These are phyloP conservation scores for Candida albicans DNA, from an alignment of 1,139 yeast species.

Conservation along the genomic window DNA sequence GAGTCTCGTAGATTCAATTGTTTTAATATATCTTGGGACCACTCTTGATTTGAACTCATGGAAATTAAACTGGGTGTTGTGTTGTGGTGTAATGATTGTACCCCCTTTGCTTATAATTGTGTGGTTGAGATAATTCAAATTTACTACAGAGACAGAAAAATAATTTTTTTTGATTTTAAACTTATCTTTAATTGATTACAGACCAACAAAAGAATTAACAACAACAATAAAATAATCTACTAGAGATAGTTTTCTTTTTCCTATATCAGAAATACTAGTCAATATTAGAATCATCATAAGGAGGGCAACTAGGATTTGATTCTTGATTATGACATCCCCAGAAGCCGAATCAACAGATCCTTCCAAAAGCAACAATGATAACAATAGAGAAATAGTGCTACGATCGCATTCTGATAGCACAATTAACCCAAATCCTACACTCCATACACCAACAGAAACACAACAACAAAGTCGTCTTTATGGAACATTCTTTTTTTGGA, in stretches of 20 bases:
- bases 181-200: too few species aligned
- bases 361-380: too few species aligned
- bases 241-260: too few species aligned
- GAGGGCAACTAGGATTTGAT: too few species aligned
- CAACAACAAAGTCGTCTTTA: background rate
- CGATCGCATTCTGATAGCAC: background rate
- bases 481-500: slow-evolving; percentile 3
- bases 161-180: background rate
- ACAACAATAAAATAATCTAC: too few species aligned
- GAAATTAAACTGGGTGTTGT: background rate
- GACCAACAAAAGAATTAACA: too few species aligned
- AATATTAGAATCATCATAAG: too few species aligned
- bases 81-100: background rate
- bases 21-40: slow-evolving; percentile 26
- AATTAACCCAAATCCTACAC: background rate
- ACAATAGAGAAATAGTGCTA: too few species aligned
- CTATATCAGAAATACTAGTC: too few species aligned
- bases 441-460: background rate
- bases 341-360: too few species aligned
- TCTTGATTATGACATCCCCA: too few species aligned
- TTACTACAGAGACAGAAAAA: background rate
- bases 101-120: background rate
- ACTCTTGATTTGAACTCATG: slow-evolving; percentile 8
- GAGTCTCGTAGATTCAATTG: slow-evolving; percentile 32
- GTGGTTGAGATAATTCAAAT: background rate